These are phyloP conservation scores for Leishmania gerbilli DNA, from an alignment of 208 protist species.

Conservation along the genomic window DNA sequence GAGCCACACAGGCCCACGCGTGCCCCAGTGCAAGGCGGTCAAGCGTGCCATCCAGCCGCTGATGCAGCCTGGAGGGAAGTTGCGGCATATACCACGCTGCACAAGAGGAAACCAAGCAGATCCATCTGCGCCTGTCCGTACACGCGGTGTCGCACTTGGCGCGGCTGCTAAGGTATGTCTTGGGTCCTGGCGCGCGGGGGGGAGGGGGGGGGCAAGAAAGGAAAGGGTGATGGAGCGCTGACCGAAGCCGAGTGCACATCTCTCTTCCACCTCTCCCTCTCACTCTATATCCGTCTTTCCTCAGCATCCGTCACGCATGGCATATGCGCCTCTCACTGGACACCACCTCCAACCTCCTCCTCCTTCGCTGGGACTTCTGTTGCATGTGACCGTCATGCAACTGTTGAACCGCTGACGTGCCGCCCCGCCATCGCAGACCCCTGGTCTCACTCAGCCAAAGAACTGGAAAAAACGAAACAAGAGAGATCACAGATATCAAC, in stretches of 20 bases:
- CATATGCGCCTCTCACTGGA: background rate
- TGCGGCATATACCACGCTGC: background rate
- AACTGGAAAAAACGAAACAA: background rate
- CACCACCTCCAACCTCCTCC: background rate
- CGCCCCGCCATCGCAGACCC: background rate
- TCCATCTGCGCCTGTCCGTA: background rate
- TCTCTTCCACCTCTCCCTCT: background rate
- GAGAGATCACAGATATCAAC: background rate
- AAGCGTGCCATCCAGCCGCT: conserved; percentile 4
- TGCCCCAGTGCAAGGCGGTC: background rate
- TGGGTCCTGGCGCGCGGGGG: background rate
- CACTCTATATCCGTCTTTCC: background rate
- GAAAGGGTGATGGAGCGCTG: background rate
- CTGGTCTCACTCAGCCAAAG: background rate
- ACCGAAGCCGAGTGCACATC: background rate
- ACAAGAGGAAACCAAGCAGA: background rate
- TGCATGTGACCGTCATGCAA: background rate
- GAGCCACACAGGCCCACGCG: background rate
- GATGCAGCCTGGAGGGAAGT: background rate
- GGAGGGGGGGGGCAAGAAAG: background rate
- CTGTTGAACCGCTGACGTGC: background rate
- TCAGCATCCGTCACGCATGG: background rate
- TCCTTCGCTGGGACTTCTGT: background rate
- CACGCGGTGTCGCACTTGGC: background rate
- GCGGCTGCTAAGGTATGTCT: background rate